Conservation (phyloP, 805 yeast species). For the Candida maesae region DNA sequence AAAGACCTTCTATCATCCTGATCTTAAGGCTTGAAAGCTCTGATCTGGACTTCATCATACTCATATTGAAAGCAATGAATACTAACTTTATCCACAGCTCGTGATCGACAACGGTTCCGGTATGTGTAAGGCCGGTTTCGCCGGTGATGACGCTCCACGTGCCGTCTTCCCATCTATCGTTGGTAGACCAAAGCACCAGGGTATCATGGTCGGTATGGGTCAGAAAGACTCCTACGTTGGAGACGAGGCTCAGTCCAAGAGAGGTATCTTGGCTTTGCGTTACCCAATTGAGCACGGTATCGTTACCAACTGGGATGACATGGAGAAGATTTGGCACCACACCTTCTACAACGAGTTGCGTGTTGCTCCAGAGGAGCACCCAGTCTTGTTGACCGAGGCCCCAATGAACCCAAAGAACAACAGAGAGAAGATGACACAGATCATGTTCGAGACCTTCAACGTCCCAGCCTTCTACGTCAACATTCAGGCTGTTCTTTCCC, state of each 20-base stretch:
- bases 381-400: constrained; percentile 98
- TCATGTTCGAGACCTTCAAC: constrained; percentile 98
- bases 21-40: too few relatives aligned
- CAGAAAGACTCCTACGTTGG: constrained; percentile 99
- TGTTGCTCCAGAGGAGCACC: constrained; percentile 99
- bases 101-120: constrained; percentile 99
- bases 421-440: constrained; percentile 99
- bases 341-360: constrained; percentile 99
- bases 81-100: constrained; percentile 29
- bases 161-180: constrained; percentile 99
- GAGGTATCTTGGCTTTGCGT: constrained; percentile 98
- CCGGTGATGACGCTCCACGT: constrained; percentile 99
- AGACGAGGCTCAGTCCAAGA: constrained; percentile 99
- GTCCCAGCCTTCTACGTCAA: constrained; percentile 99
- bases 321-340: constrained; percentile 99
- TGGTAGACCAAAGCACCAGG: constrained; percentile 99
- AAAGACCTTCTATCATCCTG: too few relatives aligned
- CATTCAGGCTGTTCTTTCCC: constrained; percentile 96
- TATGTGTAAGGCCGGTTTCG: constrained; percentile 99
- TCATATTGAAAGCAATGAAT: constrained; percentile 1
- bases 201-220: constrained; percentile 99
- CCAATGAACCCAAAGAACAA: constrained; percentile 99
- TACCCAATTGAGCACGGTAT: constrained; percentile 99
- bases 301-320: constrained; percentile 99
- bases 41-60: too few relatives aligned